phyloP scores from a whole-genome alignment of 2,329 filamentous ascomycete species.

The Arthrobotrys pseudoclavata region DNA sequence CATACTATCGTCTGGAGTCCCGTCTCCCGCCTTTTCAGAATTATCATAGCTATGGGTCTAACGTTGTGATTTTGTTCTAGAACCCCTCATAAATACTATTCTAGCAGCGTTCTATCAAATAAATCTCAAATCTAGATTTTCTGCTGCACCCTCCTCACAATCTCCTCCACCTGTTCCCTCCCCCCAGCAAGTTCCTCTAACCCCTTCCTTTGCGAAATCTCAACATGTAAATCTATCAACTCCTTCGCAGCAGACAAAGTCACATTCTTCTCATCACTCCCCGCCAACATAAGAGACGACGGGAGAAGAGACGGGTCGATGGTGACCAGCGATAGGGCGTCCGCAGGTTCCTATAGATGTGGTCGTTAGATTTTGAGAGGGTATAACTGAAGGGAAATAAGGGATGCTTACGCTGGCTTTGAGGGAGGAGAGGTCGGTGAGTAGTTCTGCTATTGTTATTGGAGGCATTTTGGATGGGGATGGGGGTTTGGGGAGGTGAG shows the following conservation, averaged over 20 bases:
- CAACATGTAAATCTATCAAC: conserved; percentile 55
- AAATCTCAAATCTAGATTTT: conserved; percentile 28
- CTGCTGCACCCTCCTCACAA: conserved; percentile 40
- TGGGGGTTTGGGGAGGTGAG: neutral
- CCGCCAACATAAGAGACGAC: conserved; percentile 14
- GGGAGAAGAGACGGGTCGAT: conserved; percentile 53
- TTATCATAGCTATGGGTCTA: too few species aligned
- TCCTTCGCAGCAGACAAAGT: conserved; percentile 43
- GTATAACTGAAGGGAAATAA: neutral
- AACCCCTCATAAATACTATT: neutral
- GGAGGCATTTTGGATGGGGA: conserved; percentile 44
- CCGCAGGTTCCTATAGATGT: conserved; percentile 39
- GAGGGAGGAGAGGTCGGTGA: conserved; percentile 57
- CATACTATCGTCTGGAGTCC: too few species aligned
- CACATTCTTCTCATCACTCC: conserved; percentile 3
- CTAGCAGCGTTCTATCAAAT: neutral
- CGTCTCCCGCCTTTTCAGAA: too few species aligned
- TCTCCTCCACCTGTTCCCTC: conserved; percentile 44
- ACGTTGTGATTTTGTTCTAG: too few species aligned
- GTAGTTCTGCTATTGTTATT: conserved; percentile 58
- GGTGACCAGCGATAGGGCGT: conserved; percentile 56
- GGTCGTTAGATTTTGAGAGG: neutral
- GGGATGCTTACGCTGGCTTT: conserved; percentile 45
- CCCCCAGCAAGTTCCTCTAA: conserved; percentile 46
- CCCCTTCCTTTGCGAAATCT: conserved; percentile 56